Conservation (phyloP, 164 flowering plant species). For the Dillenia turbinata region DNA sequence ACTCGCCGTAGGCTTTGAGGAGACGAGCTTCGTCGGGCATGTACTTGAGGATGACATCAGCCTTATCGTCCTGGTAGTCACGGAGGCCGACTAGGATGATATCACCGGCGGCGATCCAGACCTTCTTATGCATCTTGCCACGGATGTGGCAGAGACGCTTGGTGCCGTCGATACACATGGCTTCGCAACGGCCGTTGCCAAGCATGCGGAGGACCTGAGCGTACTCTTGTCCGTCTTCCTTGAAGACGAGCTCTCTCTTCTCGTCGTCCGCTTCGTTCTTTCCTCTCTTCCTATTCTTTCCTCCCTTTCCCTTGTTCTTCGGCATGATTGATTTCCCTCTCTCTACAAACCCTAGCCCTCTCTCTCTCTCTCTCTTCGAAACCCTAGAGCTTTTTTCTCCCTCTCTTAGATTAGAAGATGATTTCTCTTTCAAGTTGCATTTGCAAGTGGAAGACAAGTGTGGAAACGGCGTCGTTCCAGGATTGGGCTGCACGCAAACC, state of each 20-base stretch:
- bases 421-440: too few relatives aligned
- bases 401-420: too few relatives aligned
- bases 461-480: too few relatives aligned
- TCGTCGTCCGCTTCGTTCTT: constrained; percentile 80
- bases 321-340: constrained; percentile 31
- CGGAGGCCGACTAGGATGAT: constrained; percentile 60
- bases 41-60: constrained; percentile 64
- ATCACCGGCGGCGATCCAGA: constrained; percentile 72
- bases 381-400: constrained; percentile 10
- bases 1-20: constrained; percentile 61
- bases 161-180: constrained; percentile 54
- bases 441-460: too few relatives aligned
- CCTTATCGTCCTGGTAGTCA: constrained; percentile 70
- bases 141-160: constrained; percentile 64
- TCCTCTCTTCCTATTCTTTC: constrained; percentile 68
- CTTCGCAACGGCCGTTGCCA: constrained; percentile 64
- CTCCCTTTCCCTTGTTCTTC: constrained; percentile 88
- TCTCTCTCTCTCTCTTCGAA: background rate
- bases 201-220: constrained; percentile 65
- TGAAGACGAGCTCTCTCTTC: constrained; percentile 64
- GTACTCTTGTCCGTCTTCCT: constrained; percentile 75
- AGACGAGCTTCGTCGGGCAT: constrained; percentile 68
- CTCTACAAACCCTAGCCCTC: constrained; percentile 9
- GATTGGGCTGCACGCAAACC: too few relatives aligned
- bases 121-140: constrained; percentile 72